A percentile compares a stretch with the other conserved stretches of the same genome.
Conservation (phyloP, 768 basidiomycete genomes). For the Lactarius evosmus region DNA sequence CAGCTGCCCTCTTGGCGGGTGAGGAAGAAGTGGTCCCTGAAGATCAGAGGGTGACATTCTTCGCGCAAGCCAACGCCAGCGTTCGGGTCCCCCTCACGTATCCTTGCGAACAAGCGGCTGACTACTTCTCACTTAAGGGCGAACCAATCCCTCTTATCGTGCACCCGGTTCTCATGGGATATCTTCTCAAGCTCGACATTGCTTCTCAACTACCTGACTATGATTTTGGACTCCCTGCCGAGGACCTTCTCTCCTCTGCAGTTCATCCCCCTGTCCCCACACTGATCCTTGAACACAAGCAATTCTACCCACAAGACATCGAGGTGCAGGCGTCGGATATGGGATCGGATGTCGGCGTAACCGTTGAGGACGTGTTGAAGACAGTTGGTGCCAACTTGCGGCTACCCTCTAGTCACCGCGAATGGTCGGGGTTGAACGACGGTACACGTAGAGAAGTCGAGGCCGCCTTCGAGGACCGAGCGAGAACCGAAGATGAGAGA, state of each 20-base stretch:
- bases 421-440: background rate
- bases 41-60: background rate
- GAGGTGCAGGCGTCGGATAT: background rate
- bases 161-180: background rate
- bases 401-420: background rate
- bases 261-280: background rate
- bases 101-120: background rate
- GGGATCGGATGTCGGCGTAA: background rate
- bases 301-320: background rate
- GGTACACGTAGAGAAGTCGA: background rate
- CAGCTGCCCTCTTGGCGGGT: conserved; percentile 8
- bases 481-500: background rate
- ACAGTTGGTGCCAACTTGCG: background rate
- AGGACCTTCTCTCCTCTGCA: conserved; percentile 2
- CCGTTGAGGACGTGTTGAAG: conserved; percentile 1
- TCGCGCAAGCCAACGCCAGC: background rate
- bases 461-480: background rate
- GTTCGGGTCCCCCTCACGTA: background rate
- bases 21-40: background rate
- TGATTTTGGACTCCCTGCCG: background rate
- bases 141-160: conserved; percentile 9
- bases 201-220: background rate
- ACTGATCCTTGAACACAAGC: background rate
- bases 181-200: conserved; percentile 2
- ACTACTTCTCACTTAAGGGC: background rate